These are phyloP conservation scores for Darksidea phi DNA, from an alignment of 495 filamentous ascomycete genomes.

Conservation along the genomic window DNA sequence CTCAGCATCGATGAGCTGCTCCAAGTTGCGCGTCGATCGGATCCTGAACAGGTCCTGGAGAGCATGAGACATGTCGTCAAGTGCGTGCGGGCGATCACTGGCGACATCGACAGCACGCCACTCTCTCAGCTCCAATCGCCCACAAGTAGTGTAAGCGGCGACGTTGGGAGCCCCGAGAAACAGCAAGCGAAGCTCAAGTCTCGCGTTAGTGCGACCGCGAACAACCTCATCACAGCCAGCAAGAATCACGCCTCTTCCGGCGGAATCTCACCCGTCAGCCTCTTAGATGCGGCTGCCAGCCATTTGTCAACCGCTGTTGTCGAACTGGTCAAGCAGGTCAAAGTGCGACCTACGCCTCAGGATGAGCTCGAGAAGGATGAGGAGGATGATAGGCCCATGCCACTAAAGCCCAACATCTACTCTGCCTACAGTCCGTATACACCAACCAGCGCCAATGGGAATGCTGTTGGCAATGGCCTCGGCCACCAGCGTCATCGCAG, in stretches of 20 bases:
- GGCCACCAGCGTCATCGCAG: slow-evolving; percentile 36
- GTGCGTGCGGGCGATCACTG: slow-evolving; percentile 73
- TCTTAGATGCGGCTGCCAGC: slow-evolving; percentile 93
- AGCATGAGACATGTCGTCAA: slow-evolving; percentile 80
- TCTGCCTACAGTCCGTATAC: slow-evolving; percentile 26
- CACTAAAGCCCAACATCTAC: slow-evolving; percentile 29
- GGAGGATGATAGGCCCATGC: slow-evolving; percentile 49
- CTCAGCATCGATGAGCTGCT: slow-evolving; percentile 91
- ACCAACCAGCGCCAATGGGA: slow-evolving; percentile 40
- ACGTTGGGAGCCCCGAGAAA: slow-evolving; percentile 48
- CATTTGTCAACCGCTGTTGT: slow-evolving; percentile 83
- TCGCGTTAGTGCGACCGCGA: slow-evolving; percentile 83
- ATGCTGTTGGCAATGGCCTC: slow-evolving; percentile 31
- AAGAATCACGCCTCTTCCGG: slow-evolving; percentile 81
- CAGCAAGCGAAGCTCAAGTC: slow-evolving; percentile 66
- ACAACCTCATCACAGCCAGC: slow-evolving; percentile 90
- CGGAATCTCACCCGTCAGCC: slow-evolving; percentile 89
- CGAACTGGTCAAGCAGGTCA: slow-evolving; percentile 77
- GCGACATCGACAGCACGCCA: slow-evolving; percentile 60
- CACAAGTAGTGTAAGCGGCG: slow-evolving; percentile 43
- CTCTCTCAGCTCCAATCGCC: slow-evolving; percentile 36
- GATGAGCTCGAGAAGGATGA: slow-evolving; percentile 72
- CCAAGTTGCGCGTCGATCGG: slow-evolving; percentile 68
- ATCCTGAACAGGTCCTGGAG: slow-evolving; percentile 68
- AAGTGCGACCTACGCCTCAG: slow-evolving; percentile 71